Evolutionary conservation across 257 asterid genomes (phyloP), one percentile per base, ranked within the genome.

Genomic region (Scutellaria minor): DNA sequence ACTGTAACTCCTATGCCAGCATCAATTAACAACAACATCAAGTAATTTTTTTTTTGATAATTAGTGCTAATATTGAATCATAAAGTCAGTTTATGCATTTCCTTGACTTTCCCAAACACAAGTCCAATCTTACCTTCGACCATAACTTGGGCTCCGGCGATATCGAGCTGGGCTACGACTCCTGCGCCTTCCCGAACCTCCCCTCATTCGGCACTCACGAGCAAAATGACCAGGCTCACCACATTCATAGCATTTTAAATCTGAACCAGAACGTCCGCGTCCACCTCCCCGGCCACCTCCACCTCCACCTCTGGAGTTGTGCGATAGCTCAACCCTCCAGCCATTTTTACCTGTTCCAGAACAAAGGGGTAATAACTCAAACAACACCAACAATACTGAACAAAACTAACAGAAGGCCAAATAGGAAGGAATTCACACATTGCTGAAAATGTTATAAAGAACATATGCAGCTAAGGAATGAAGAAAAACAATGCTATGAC

Each of bases 161-260:
- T 87, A 86, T 76, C 95, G 85, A 46, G 93, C 87, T 14, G 97
- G 97, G 62, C 92, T 93, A 58, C 97, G 97, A 78, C 98, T 93
- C 71, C 97, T 89, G 31, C 93, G 98, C 72, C 95, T 93, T 66
- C 90, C 96, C 3, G 87, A 74, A 62, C 89, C 93, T 57, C 89
- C 98, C 24, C 89, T 82, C 64, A 60, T 46, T 40, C 92, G 76
- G 81, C 98, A 93, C 82, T 93, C 97, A 70, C 97, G 97, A 42
- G 97, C 98, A 86, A 93, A 93, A 84, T 93, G 98, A 69, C 97
- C 98, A 77, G 96, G 81, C 85, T 93, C 98, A 2, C 98, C 98
- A 78, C 98, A 90, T 75, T 93, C 97, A 41, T 93, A 93, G 80
- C 98, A 92, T 80, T 92, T 92, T 53, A 89, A 78, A 79, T 90